A percentile compares a stretch with the other conserved stretches of the same genome.
Evolutionary conservation across 352 stramenopile species (phyloP).

Genomic region (Globisporangium echinulatum): DNA sequence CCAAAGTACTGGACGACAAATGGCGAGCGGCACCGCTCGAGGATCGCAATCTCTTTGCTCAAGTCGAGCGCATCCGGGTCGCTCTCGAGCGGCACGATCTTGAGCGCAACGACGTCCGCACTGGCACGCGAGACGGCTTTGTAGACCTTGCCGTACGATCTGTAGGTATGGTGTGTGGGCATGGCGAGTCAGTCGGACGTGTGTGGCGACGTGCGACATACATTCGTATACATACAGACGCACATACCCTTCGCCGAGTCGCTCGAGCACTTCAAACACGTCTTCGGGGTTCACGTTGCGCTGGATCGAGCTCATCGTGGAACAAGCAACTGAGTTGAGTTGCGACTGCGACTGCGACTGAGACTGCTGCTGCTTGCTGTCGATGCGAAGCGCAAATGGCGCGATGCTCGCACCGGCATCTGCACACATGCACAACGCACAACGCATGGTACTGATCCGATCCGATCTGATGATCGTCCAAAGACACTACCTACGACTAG

Average conservation of each 20-base stretch:
- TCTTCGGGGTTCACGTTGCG: constrained; percentile 58
- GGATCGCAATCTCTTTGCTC: constrained; percentile 82
- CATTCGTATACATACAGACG: not conserved
- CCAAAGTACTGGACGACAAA: constrained; percentile 86
- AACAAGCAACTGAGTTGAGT: not conserved
- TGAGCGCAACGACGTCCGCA: constrained; percentile 69
- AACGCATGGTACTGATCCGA: too few species aligned
- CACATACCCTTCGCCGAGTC: constrained; percentile 63
- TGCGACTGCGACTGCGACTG: not conserved
- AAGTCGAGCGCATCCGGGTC: constrained; percentile 56
- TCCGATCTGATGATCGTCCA: too few species aligned
- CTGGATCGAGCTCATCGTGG: constrained; percentile 55
- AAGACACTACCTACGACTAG: too few species aligned
- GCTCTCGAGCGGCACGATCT: constrained; percentile 80
- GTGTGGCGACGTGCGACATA: too few species aligned
- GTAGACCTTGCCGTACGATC: constrained; percentile 81
- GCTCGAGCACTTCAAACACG: constrained; percentile 70
- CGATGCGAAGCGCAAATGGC: not conserved
- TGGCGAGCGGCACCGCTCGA: constrained; percentile 72
- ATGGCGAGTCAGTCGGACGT: too few species aligned
- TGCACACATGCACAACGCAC: too few species aligned
- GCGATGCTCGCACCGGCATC: too few species aligned
- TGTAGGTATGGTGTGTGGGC: constrained; percentile 2
- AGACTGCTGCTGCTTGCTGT: not conserved
- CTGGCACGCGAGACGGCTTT: constrained; percentile 59